Evolutionary conservation across 2,329 filamentous ascomycete species (phyloP), one percentile per base, ranked within the genome.

Genomic region (Magnaporthales sp.): DNA sequence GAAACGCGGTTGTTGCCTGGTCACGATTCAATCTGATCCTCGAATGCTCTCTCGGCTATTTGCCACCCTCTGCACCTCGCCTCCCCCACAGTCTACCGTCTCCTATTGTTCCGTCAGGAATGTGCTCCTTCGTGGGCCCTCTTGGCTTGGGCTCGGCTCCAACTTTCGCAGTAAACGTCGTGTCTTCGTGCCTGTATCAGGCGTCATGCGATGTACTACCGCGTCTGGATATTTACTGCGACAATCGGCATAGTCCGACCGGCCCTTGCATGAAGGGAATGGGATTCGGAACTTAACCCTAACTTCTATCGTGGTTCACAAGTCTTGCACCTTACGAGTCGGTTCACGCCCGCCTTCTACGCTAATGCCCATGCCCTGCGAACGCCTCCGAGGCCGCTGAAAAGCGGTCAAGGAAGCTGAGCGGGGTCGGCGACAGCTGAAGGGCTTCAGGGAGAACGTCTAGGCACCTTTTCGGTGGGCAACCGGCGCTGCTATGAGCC

Each of bases 221-320:
- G 82, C 80, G 82, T 72, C 72, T 73, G 80, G 81, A 78, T 75
- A 67, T 75, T 68, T 74, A 75, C 76, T 75, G 74, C 74, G 77
- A 73, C 67, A 46, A 29, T 66, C 64, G 69, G 67, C 70, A 75
- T 77, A 72, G 74, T 75, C 76, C 76, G 78, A 76, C 80, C 79
- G 77, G 77, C 73, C 75, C 74, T 75, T 75, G 54, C 63, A 51
- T 77, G 80, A 79, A 79, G 85, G 84, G 86, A 89, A 86, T 82
- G 82, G 81, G 79, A 81, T 79, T 89, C 88, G 92, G 91, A 93
- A 93, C 91, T 93, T 96, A 97, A 96, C 93, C 93, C 93, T 97
- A 97, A 91, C 85, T 81, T 81, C 79, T 81, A 76, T 78, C 81
- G 87, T 90, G 91, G 91, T 58, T 10, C 8, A 62, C 24, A 66